Evolutionary conservation across 768 basidiomycete species (phyloP).

Genomic region (Tylopilus sp.): DNA sequence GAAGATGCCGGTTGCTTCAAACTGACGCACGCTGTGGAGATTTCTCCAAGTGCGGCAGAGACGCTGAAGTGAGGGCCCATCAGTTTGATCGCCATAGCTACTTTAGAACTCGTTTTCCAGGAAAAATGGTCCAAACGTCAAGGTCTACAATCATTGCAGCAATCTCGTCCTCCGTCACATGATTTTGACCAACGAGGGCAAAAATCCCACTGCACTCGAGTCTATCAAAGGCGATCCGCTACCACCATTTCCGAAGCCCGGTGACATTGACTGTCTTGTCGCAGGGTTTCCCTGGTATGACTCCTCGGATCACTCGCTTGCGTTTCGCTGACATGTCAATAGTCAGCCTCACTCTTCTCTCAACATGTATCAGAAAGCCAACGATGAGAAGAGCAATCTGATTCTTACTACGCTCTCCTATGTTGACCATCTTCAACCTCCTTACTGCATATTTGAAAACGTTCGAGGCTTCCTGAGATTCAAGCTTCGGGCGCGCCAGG

Average conservation of each 20-base stretch:
- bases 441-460: constrained; percentile 48
- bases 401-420: constrained; percentile 55
- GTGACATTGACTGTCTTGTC: constrained; percentile 57
- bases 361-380: constrained; percentile 67
- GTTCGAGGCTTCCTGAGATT: constrained; percentile 43
- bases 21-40: constrained; percentile 66
- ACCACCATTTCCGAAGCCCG: constrained; percentile 46
- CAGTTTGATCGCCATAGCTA: not conserved
- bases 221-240: constrained; percentile 38
- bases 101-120: constrained; percentile 9
- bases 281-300: constrained; percentile 75
- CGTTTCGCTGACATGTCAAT: constrained; percentile 5
- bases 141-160: constrained; percentile 68
- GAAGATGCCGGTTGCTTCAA: constrained; percentile 52
- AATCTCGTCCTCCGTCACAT: constrained; percentile 60
- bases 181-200: constrained; percentile 48
- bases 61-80: constrained; percentile 51
- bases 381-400: constrained; percentile 65
- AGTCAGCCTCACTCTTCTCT: constrained; percentile 73
- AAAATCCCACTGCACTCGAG: constrained; percentile 36
- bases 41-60: constrained; percentile 68
- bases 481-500: constrained; percentile 37
- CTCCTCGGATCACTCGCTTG: not conserved
- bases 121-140: constrained; percentile 51
- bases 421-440: constrained; percentile 40